Conservation (phyloP, 495 filamentous ascomycete genomes). For the Coniosporium apollinis region DNA sequence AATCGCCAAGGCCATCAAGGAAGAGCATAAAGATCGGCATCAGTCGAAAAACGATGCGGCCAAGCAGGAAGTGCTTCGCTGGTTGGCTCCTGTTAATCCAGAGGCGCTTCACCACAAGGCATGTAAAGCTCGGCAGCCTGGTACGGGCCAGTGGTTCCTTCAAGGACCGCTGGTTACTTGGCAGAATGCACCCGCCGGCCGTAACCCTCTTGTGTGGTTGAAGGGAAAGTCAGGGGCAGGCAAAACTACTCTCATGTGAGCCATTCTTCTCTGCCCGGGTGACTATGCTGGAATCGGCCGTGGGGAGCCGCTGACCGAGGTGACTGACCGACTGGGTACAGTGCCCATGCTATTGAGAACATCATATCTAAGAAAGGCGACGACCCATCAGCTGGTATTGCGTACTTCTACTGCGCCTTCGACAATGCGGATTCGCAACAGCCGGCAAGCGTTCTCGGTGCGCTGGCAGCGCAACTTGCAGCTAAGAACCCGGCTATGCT, state of each 20-base stretch:
- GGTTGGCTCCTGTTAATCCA: conserved; percentile 6
- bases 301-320: too few relatives aligned
- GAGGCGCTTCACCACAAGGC: conserved; percentile 1
- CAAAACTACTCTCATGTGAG: conserved; percentile 7
- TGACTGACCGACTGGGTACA: too few relatives aligned
- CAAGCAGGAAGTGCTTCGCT: conserved; percentile 5
- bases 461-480: conserved; percentile 5
- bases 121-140: not conserved
- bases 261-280: not conserved
- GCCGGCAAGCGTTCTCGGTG: conserved; percentile 6
- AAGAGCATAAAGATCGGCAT: conserved; percentile 1
- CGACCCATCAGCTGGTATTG: not conserved
- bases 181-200: not conserved
- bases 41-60: not conserved
- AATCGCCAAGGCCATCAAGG: not conserved
- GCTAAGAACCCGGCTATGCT: not conserved
- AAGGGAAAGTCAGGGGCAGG: conserved; percentile 6
- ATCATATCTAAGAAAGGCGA: not conserved
- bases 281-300: not conserved
- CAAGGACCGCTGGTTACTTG: not conserved
- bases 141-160: conserved; percentile 7
- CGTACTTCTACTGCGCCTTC: conserved; percentile 6
- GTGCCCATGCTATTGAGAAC: not conserved
- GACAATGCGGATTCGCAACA: conserved; percentile 4
- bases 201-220: conserved; percentile 3